These are phyloP conservation scores for Pneumocystis sp. DNA, from an alignment of 1,139 yeast genomes.

Conservation along the genomic window DNA sequence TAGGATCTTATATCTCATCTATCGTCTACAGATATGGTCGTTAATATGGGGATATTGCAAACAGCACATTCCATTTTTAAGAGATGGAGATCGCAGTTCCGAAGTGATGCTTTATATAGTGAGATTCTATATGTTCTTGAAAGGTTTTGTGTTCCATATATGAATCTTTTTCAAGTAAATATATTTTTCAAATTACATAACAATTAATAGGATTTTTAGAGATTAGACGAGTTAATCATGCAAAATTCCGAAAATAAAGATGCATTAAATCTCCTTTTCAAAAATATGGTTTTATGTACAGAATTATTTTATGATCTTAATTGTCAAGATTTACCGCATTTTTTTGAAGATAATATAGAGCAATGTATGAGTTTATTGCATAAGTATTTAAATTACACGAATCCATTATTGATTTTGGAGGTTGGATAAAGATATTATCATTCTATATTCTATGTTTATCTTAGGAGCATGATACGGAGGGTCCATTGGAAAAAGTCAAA, in stretches of 20 bases:
- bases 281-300: conserved; percentile 52
- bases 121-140: conserved; percentile 81
- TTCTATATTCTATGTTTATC: background rate
- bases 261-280: conserved; percentile 46
- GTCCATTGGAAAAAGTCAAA: conserved; percentile 57
- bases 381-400: conserved; percentile 53
- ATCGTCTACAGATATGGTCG: conserved; percentile 46
- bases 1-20: conserved; percentile 47
- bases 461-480: conserved; percentile 54
- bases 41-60: conserved; percentile 70
- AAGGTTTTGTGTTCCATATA: conserved; percentile 71
- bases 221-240: conserved; percentile 43
- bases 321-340: conserved; percentile 96
- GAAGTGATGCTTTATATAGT: conserved; percentile 75
- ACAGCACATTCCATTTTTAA: conserved; percentile 94
- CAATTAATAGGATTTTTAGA: background rate
- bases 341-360: conserved; percentile 79
- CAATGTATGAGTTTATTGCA: conserved; percentile 69
- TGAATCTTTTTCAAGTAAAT: conserved; percentile 35
- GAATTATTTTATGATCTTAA: conserved; percentile 85
- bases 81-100: conserved; percentile 88
- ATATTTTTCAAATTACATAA: conserved; percentile 28
- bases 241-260: conserved; percentile 30
- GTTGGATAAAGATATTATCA: conserved; percentile 1
- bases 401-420: conserved; percentile 35